Evolutionary conservation across 23 red algal genomes (phyloP).

Genomic region (Gracilaria caudata): DNA sequence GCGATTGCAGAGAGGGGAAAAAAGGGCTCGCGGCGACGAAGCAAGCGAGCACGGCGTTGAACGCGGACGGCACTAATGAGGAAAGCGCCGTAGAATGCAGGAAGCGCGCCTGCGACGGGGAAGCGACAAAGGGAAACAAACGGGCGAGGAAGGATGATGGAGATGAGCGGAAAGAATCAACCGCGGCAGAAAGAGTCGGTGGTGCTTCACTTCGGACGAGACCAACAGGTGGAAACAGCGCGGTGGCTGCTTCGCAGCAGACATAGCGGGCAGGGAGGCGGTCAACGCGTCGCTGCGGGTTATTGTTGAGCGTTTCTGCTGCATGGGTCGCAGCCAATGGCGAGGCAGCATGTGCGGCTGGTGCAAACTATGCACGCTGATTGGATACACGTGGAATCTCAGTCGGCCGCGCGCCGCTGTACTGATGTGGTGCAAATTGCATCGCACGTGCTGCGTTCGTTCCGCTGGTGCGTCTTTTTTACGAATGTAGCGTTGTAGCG

Average conservation of each 20-base stretch:
- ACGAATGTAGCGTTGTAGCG: not conserved
- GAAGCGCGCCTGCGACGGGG: not conserved
- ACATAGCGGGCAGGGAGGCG: slow-evolving; percentile 19
- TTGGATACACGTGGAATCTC: slow-evolving; percentile 51
- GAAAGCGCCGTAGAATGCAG: not conserved
- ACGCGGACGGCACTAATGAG: not conserved
- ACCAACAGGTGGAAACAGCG: slow-evolving; percentile 2
- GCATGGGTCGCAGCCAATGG: slow-evolving; percentile 13
- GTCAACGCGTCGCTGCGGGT: too few relatives aligned
- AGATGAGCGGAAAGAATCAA: not conserved
- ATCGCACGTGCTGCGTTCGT: slow-evolving; percentile 1
- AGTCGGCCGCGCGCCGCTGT: not conserved
- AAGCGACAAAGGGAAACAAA: not conserved
- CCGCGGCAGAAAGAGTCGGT: not conserved
- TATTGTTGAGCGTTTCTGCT: not conserved
- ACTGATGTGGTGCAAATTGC: slow-evolving; percentile 9
- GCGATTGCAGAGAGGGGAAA: not conserved
- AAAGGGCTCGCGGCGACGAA: not conserved
- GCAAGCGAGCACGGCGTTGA: not conserved
- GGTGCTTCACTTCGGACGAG: not conserved
- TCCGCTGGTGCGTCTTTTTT: not conserved
- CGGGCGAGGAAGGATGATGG: slow-evolving; percentile 11
- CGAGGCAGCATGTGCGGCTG: not conserved
- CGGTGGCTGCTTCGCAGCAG: not conserved
- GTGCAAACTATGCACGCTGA: slow-evolving; percentile 52